Evolutionary conservation across 176 grass and related monocot species (phyloP).

Genomic region (Chloris gayana): DNA sequence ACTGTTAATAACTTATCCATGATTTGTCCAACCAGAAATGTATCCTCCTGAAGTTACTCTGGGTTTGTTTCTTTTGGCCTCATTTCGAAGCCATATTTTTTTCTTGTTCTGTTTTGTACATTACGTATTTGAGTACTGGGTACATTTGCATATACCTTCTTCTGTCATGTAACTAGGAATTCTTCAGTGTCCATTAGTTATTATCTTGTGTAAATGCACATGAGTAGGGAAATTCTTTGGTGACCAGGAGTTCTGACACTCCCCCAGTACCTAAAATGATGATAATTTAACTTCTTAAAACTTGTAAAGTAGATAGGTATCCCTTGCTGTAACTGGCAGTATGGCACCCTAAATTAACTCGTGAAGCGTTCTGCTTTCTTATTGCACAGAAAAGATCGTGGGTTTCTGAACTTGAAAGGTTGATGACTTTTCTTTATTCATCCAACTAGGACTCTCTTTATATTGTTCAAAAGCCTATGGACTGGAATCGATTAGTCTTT

Average conservation of each 20-base stretch:
- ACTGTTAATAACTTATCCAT: neutral
- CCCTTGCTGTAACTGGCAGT: neutral
- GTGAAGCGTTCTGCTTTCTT: slow-evolving; percentile 12
- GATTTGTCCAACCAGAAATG: neutral
- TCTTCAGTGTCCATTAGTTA: slow-evolving; percentile 4
- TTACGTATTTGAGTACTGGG: slow-evolving; percentile 19
- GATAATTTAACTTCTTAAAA: too few relatives aligned
- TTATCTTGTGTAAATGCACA: slow-evolving; percentile 12
- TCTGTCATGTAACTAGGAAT: neutral
- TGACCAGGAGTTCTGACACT: too few relatives aligned
- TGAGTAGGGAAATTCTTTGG: too few relatives aligned
- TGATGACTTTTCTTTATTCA: too few relatives aligned
- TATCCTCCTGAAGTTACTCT: neutral
- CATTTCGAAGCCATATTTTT: slow-evolving; percentile 6
- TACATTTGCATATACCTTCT: neutral
- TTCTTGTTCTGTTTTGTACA: slow-evolving; percentile 13
- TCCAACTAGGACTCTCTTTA: neutral
- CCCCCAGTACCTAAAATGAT: too few relatives aligned
- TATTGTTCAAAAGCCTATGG: neutral
- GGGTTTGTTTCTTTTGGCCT: neutral
- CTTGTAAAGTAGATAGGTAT: neutral
- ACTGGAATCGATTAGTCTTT: neutral
- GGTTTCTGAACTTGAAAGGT: neutral
- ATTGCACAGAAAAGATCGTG: neutral
- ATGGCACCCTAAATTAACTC: neutral